Evolutionary conservation across 1,284 basidiomycete genomes (phyloP).

Genomic region (Sanghuangporus sanghuang): DNA sequence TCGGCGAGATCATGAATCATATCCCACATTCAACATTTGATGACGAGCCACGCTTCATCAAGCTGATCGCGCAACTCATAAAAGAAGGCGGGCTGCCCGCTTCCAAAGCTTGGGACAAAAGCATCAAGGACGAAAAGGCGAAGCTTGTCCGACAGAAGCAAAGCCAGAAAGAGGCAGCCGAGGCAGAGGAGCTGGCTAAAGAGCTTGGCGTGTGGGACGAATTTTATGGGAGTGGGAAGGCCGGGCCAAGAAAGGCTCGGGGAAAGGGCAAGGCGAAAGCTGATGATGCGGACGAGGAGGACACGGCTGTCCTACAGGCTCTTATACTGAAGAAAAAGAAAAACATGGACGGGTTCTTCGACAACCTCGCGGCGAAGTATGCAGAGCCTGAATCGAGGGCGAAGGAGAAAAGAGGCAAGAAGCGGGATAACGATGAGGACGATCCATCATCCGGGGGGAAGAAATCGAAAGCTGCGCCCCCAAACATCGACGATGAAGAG

Average conservation of each 20-base stretch:
- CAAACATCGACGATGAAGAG: constrained; percentile 65
- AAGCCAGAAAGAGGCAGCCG: constrained; percentile 72
- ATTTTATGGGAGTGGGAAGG: constrained; percentile 82
- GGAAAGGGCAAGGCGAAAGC: constrained; percentile 48
- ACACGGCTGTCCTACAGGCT: constrained; percentile 71
- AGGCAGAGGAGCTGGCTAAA: constrained; percentile 82
- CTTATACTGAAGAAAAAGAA: constrained; percentile 78
- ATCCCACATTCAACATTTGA: constrained; percentile 80
- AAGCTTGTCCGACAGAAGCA: constrained; percentile 69
- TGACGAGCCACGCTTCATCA: constrained; percentile 81
- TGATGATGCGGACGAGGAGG: constrained; percentile 31
- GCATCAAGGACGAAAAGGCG: constrained; percentile 73
- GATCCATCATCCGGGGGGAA: constrained; percentile 43
- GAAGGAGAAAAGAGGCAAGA: constrained; percentile 46
- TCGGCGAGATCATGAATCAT: constrained; percentile 74
- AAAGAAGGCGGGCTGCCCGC: constrained; percentile 50
- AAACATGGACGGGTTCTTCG: constrained; percentile 67
- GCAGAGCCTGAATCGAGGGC: constrained; percentile 38
- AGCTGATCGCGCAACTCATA: constrained; percentile 67
- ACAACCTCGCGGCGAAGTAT: constrained; percentile 82
- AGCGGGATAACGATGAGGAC: constrained; percentile 37
- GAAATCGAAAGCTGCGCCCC: constrained; percentile 41
- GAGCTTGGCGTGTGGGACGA: constrained; percentile 94
- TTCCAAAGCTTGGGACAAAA: constrained; percentile 64
- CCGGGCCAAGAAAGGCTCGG: constrained; percentile 55